Base-by-base conservation (phyloP, 108 stramenopile genomes). In the Bacterosira constricta region DNA sequence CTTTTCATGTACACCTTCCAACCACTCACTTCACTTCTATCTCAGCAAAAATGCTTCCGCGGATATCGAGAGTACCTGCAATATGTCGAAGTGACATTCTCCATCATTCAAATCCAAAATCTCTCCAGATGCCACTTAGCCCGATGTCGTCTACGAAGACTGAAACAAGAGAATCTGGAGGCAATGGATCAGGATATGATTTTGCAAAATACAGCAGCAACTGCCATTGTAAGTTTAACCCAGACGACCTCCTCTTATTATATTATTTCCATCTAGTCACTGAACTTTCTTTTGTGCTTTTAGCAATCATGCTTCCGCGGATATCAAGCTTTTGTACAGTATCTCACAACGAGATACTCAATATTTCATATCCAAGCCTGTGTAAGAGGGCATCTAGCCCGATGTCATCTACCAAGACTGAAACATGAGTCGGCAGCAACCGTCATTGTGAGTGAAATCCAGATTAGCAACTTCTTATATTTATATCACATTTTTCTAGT, bases 191-290 rank as follows among this genome's bases (percentile, higher is more conserved):
- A 51, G 13, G 8, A 20, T 51, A 13, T 11, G 13, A 11, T 25
- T 29, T 15, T 44, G 57, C 53, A 55, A 9, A 37, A 44, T 61
- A 34, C 59, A 5, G 73, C 73, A 47, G 73, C 73, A 58, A 51
- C 36, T 23, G 38, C 25, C 11, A 65, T 73, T 58, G 71, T 73
- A 46, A 73, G 71, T 45, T 0, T 8, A 47, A 18, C 46, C n/a
- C 46, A 47, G 27, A 44, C 37, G 11, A 21, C 3, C 17, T 47
- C 26, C 63, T 10, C 29, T 0, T 64, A 27, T 47, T 46, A 25
- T 11, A 5, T 30, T 18, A 39, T 11, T 21, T 64, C 25, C 27
- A 35, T 1, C 8, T 60, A 4, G 3, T 60, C 17, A 18, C 30
- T 50, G 10, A 35, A 17, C n/a, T 27, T 5, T 6, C 30, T 32